A percentile compares a stretch with the other conserved stretches of the same genome.
Conservation (phyloP, 805 yeast genomes). For the Candida easanensis region DNA sequence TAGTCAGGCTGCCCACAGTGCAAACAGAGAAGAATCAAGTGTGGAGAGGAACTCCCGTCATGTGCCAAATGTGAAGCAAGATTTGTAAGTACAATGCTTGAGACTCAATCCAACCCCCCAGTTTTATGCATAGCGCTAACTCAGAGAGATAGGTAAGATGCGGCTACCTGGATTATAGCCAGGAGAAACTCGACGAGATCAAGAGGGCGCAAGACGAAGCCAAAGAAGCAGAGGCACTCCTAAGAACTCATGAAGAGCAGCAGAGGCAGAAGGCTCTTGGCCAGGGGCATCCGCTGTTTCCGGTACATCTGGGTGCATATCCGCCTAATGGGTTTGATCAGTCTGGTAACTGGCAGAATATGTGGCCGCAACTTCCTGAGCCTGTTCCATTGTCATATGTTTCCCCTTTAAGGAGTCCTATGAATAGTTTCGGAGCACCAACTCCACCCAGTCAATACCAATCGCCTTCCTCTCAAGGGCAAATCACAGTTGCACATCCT, state of each 20-base stretch:
- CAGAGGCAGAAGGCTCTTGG: background rate
- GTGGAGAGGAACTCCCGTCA: constrained; percentile 57
- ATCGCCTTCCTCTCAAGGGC: background rate
- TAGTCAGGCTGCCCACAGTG: constrained; percentile 65
- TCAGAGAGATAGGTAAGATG: constrained; percentile 9
- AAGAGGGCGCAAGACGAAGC: constrained; percentile 13
- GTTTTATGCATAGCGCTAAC: background rate
- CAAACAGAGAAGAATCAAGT: constrained; percentile 55
- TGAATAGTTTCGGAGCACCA: background rate
- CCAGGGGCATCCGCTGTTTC: background rate
- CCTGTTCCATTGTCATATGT: background rate
- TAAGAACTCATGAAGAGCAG: background rate
- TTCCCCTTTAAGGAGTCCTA: background rate
- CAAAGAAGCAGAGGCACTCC: constrained; percentile 1
- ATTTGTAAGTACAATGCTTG: constrained; percentile 16
- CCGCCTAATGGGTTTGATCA: too few relatives aligned
- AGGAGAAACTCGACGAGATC: constrained; percentile 13
- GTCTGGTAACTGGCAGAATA: too few relatives aligned
- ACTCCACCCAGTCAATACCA: background rate
- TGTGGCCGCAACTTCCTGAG: background rate
- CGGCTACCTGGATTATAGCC: constrained; percentile 19
- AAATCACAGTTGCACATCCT: too few relatives aligned
- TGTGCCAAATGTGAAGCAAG: constrained; percentile 46
- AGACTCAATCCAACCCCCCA: background rate
- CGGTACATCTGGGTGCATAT: background rate